Evolutionary conservation across 306 rosid genomes (phyloP), one percentile per base, ranked within the genome.

Genomic region (Trichosanthes cucumerina): DNA sequence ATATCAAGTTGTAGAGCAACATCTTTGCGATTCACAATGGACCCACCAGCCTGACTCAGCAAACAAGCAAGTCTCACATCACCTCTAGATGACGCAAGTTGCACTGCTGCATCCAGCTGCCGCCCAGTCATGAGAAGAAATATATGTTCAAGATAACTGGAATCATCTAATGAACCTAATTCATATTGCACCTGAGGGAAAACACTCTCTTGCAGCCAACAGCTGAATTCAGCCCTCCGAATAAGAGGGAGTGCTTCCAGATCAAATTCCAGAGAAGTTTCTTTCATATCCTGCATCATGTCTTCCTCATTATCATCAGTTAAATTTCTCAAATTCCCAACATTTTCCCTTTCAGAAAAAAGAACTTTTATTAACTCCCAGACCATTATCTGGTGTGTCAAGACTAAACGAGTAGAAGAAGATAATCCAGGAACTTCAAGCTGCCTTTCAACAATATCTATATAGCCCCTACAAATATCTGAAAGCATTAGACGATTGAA

Each of bases 311-410:
- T 86, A 84, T 91, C 97, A 77, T 81, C 93, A 33, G 81, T 89
- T 83, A 82, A 78, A 59, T 95, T 80, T 80, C 88, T 88, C 80
- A 86, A 46, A 64, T 77, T 88, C 39, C 79, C 83, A 47, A 82
- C 86, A 59, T 81, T 87, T 85, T 88, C 89, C 86, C 90, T 86
- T 7, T 88, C 91, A 78, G 92, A 88, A 83, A 92, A 95, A 76
- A 92, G 99, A 85, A 95, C 96, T 82, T 89, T 91, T 63, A 95
- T 91, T 87, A 95, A 87, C 78, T 95, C 99, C 97, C 97, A 95
- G 81, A 93, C 82, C 97, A 95, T 85, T 81, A 89, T 89, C 84
- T 95, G 97, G 83, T 95, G 97, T 70, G 93, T 85, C 89, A 95
- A 86, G 84, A 82, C 80, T 73, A 85, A 78, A 66, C 92, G 86